Evolutionary conservation across 495 filamentous ascomycete genomes (phyloP).

Genomic region (Chaetomidium leptoderma): DNA sequence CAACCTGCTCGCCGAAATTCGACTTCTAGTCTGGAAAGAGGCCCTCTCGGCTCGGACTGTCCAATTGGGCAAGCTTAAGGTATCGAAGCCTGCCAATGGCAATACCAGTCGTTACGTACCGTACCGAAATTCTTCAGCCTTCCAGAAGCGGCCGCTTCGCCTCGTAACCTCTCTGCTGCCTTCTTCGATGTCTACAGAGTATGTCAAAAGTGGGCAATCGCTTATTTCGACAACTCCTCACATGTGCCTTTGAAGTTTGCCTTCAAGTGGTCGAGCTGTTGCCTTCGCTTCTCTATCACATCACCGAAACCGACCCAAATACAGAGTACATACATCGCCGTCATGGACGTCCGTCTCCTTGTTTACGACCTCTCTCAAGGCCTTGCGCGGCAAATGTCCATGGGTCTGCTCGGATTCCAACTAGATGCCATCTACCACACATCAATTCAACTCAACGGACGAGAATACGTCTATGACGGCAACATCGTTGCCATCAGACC

Average conservation of each 20-base stretch:
- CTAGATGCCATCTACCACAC: conserved; percentile 92
- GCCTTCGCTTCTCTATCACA: too few species aligned
- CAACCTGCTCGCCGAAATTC: neutral
- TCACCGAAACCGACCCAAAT: too few species aligned
- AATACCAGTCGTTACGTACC: too few species aligned
- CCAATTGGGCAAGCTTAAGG: too few species aligned
- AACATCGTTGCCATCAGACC: conserved; percentile 78
- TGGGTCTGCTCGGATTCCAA: conserved; percentile 60
- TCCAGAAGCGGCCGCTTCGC: conserved; percentile 17
- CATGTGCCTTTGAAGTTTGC: too few species aligned
- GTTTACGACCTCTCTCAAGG: conserved; percentile 91
- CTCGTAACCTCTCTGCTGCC: conserved; percentile 26
- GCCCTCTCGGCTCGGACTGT: neutral
- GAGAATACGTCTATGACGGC: conserved; percentile 51
- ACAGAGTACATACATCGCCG: too few species aligned
- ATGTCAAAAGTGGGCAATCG: too few species aligned
- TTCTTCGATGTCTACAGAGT: too few species aligned
- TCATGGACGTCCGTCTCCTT: conserved; percentile 86
- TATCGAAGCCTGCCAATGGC: too few species aligned
- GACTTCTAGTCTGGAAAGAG: neutral
- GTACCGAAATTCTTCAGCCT: conserved; percentile 14
- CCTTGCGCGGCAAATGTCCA: conserved; percentile 45
- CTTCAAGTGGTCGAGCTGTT: too few species aligned
- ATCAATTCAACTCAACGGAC: conserved; percentile 72
- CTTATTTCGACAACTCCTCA: too few species aligned